phyloP scores from a whole-genome alignment of 148 eudicot genomes.

The Gaultheria prostrata region DNA sequence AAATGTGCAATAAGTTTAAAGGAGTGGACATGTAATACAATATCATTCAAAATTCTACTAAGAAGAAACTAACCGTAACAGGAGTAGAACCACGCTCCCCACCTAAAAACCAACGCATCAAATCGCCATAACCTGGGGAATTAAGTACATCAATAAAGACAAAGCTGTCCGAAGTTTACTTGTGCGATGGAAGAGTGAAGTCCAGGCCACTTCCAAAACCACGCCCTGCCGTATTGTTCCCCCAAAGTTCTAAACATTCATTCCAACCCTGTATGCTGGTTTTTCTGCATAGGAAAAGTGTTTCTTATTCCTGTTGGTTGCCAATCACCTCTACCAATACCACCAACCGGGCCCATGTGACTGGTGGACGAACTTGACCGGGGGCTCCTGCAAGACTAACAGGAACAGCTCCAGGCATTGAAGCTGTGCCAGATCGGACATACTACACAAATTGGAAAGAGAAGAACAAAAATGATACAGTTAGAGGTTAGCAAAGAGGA shows the following conservation, averaged over 20 bases:
- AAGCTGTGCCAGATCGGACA: constrained; percentile 89
- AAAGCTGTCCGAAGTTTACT: constrained; percentile 41
- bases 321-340: constrained; percentile 98
- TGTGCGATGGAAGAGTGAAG: constrained; percentile 97
- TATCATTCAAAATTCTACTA: too few species aligned
- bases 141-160: constrained; percentile 1
- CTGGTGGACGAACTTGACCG: constrained; percentile 71
- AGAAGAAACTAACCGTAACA: background rate
- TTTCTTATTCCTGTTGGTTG: constrained; percentile 57
- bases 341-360: constrained; percentile 42
- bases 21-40: too few species aligned
- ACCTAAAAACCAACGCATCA: background rate
- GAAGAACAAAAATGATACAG: background rate
- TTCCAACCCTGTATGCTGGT: constrained; percentile 59
- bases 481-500: background rate
- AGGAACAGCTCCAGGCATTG: constrained; percentile 59
- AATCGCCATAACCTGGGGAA: background rate
- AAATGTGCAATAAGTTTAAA: too few species aligned
- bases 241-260: constrained; percentile 68
- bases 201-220: constrained; percentile 76
- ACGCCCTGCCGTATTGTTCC: constrained; percentile 56
- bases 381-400: constrained; percentile 40
- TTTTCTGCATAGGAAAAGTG: constrained; percentile 55
- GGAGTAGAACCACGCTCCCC: background rate
- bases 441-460: constrained; percentile 48